These are phyloP conservation scores for Toxoplasma gondii DNA, from an alignment of 169 alveolate genomes.

Conservation along the genomic window DNA sequence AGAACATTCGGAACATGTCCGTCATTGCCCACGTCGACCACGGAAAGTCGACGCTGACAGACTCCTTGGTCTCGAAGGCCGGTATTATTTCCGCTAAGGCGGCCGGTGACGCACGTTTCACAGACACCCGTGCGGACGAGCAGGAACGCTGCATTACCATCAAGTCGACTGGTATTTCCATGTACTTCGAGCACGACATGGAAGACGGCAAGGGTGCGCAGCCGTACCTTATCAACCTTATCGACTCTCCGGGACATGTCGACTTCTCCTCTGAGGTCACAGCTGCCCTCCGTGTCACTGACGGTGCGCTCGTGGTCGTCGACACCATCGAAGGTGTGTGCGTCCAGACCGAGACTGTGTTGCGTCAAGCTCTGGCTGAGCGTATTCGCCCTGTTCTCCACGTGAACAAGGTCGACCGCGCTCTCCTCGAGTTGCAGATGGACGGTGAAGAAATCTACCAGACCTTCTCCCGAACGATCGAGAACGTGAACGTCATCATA, in stretches of 20 bases:
- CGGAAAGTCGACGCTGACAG: constrained; percentile 99
- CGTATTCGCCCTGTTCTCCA: constrained; percentile 98
- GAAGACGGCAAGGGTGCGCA: constrained; percentile 88
- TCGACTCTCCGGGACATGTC: constrained; percentile 99
- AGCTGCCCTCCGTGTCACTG: constrained; percentile 99
- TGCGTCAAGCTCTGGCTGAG: constrained; percentile 98
- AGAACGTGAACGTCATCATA: constrained; percentile 97
- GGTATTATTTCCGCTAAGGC: constrained; percentile 98
- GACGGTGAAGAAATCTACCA: constrained; percentile 98
- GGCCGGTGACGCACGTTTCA: constrained; percentile 99
- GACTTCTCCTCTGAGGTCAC: constrained; percentile 99
- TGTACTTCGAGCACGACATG: constrained; percentile 96
- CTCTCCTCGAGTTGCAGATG: constrained; percentile 95
- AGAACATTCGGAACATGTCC: constrained; percentile 98
- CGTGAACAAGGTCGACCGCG: constrained; percentile 98
- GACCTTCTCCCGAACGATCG: constrained; percentile 96
- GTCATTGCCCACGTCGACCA: constrained; percentile 99
- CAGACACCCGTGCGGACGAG: constrained; percentile 99
- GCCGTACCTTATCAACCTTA: constrained; percentile 96
- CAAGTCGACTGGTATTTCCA: constrained; percentile 99
- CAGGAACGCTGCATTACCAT: constrained; percentile 99
- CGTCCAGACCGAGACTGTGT: constrained; percentile 99
- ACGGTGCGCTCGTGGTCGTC: constrained; percentile 99
- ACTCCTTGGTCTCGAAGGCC: constrained; percentile 98
- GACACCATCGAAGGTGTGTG: constrained; percentile 99